Base-by-base conservation (phyloP, 2,329 filamentous ascomycete species). In the Dothideomycetes sp. region DNA sequence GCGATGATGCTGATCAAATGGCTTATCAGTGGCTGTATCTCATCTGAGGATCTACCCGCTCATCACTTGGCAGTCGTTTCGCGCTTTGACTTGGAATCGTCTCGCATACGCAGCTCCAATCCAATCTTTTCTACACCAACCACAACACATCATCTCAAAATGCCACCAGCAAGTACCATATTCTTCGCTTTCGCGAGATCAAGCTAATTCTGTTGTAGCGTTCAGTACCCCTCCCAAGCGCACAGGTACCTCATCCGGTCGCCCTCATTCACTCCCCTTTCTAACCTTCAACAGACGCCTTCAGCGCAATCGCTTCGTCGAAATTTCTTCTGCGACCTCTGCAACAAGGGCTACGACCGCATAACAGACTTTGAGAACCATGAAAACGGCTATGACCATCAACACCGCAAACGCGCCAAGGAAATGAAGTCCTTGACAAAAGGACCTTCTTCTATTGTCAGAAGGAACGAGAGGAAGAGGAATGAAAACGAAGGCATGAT, bases 351-450 rank as follows among this genome's bases (percentile, higher is more conserved):
- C 53, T 98, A 96, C 64, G 79, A 81, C 2, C 86, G 91, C 42
- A 89, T 94, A 73, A 89, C 93, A 58, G 89, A 96, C 60, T 95
- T 93, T 61, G 89, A 96, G 63, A 82, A 88, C 6, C 91, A 98
- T 61, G 84, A 95, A 43, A 80, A 80, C 48, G 91, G 84, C 54
- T 96, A 96, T 63, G 91, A 96, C 58, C 91, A 98, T 64, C 84
- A 84, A 53, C 91, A 98, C 64, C 88, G 87, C 60, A 87, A 93
- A 59, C 82, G 84, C 35, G 74, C 88, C 44, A 84, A 85, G 62
- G 84, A 91, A 54, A 87, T 89, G 83, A 86, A 86, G 63, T 79
- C 83, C 54, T 81, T 88, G 69, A 79, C 82, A 22, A 78, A 80
- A 50, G 80, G 86, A 49, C 78, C 82, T 1, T 73, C 71, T 40